A percentile compares a stretch with the other conserved stretches of the same genome.
Evolutionary conservation across 1,284 basidiomycete species (phyloP).

Genomic region (Fomitopsis palustris): DNA sequence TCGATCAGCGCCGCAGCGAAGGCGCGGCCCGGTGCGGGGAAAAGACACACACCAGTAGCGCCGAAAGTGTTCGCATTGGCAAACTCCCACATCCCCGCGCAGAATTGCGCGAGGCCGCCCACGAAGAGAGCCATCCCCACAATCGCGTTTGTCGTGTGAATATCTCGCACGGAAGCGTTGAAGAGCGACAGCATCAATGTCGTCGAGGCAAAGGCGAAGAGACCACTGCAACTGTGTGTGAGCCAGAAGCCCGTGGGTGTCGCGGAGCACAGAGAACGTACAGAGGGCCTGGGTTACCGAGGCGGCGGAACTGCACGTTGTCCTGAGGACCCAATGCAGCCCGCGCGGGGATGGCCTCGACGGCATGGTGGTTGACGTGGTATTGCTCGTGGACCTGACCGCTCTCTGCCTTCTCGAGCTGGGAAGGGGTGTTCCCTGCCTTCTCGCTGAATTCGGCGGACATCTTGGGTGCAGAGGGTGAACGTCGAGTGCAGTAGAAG

Average conservation of each 20-base stretch:
- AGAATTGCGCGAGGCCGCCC: constrained; percentile 79
- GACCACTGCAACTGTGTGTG: constrained; percentile 39
- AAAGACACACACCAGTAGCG: constrained; percentile 53
- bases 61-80: constrained; percentile 71
- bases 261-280: constrained; percentile 12
- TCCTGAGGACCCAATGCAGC: neutral
- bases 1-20: neutral
- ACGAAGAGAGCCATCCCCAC: constrained; percentile 81
- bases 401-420: constrained; percentile 18
- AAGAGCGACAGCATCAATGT: constrained; percentile 70
- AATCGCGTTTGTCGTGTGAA: constrained; percentile 66
- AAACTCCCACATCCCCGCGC: constrained; percentile 82
- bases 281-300: constrained; percentile 30
- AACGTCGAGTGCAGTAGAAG: neutral
- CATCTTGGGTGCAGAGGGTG: neutral
- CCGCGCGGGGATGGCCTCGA: constrained; percentile 11
- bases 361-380: constrained; percentile 1
- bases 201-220: constrained; percentile 72
- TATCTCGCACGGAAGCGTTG: constrained; percentile 52
- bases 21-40: neutral
- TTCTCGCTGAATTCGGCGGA: neutral
- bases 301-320: constrained; percentile 10
- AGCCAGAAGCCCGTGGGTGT: neutral
- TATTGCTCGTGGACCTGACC: constrained; percentile 13
- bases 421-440: neutral